Evolutionary conservation across 169 alveolate species (phyloP).

Genomic region (Plasmodium vivax): DNA sequence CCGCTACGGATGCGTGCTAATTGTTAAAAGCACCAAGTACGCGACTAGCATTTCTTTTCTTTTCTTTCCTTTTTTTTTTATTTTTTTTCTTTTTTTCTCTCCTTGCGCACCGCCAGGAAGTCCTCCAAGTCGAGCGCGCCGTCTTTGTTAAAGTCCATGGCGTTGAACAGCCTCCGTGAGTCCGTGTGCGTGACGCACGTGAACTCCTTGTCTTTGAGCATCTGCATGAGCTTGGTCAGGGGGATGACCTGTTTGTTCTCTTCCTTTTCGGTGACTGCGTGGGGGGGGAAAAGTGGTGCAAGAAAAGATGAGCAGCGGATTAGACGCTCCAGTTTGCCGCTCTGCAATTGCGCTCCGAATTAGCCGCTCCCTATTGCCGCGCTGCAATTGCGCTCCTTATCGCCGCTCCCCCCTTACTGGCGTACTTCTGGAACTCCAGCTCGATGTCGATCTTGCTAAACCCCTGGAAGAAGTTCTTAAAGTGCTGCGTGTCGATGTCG

Average conservation of each 20-base stretch:
- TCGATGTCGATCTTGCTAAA: slow-evolving; percentile 79
- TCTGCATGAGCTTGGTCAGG: slow-evolving; percentile 61
- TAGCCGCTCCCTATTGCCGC: too few relatives aligned
- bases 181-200: slow-evolving; percentile 75
- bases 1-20: background rate
- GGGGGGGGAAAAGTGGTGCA: background rate
- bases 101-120: slow-evolving; percentile 30
- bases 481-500: slow-evolving; percentile 77
- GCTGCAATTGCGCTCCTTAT: too few relatives aligned
- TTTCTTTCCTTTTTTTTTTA: background rate
- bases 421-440: slow-evolving; percentile 80
- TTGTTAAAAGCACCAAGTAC: background rate
- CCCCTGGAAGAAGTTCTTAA: slow-evolving; percentile 78
- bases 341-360: too few relatives aligned
- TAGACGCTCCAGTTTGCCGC: too few relatives aligned
- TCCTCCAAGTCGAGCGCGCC: slow-evolving; percentile 72
- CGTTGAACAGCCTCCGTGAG: slow-evolving; percentile 27
- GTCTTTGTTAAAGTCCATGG: slow-evolving; percentile 68
- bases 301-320: background rate
- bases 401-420: slow-evolving; percentile 44
- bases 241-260: slow-evolving; percentile 70
- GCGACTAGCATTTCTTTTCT: background rate
- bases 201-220: slow-evolving; percentile 72
- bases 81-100: background rate
- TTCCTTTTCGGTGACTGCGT: slow-evolving; percentile 69